Base-by-base conservation (phyloP, 192 early-diverging fungal genomes). In the Coemansia sp. region DNA sequence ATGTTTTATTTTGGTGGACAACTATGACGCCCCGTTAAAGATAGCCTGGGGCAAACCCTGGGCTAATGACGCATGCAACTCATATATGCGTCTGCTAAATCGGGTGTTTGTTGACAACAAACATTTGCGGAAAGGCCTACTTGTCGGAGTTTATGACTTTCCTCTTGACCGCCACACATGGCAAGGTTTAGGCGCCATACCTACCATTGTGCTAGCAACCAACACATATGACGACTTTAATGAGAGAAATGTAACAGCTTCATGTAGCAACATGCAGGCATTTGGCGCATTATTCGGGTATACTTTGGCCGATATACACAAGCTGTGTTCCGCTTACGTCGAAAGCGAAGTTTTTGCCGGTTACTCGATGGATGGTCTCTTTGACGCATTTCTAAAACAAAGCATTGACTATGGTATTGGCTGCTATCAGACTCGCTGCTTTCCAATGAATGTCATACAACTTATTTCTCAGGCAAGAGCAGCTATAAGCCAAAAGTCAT, bases 241-340 rank as follows among this genome's bases (percentile, higher is more conserved):
- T 27, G 7, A 29, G 8, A 57, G 35, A 17, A 4, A 55, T 11
- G 5, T 3, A 27, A 4, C 29, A 21, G 35, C 23, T 4, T 37
- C 6, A 12, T 2, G n/a, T 37, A 2, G 29, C 26, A 17, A 45
- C 41, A 45, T 55, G 53, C 16, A 11, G 11, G 29, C 16, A 55
- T 55, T 55, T 29, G 25, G 26, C 2, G 23, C 55, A n/a, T 19
- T 57, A 26, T 57, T 57, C 37, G 55, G 55, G n/a, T 37, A 27
- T 11, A 57, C 55, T 8, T 19, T 6, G 16, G 29, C 35, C 16
- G 55, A 57, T 0, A 1, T 57, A 37, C n/a, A 5, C 6, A 31
- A 57, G 31, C 16, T 57, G 35, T 17, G 55, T 17, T 38, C n/a
- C 4, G 55, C n/a, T 6, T 57, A 57, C 16, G 17, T 12, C 8